Conservation (phyloP, 805 yeast species). For the Ogataea trehalophila region DNA sequence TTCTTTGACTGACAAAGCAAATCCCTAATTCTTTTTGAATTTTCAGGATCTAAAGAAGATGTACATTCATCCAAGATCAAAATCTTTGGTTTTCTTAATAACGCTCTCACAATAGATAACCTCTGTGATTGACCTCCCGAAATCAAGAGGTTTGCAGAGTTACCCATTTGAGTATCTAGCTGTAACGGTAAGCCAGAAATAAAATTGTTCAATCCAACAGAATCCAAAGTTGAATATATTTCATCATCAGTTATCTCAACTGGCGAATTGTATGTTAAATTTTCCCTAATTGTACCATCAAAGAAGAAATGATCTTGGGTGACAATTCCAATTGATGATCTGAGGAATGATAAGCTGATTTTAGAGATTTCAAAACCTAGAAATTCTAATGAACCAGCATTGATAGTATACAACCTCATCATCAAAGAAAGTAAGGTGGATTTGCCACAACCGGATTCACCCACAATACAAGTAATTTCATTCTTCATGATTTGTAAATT, state of each 20-base stretch:
- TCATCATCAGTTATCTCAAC: slow-evolving; percentile 23
- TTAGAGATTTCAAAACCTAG: slow-evolving; percentile 44
- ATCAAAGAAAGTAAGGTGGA: slow-evolving; percentile 65
- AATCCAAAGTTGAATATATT: slow-evolving; percentile 35
- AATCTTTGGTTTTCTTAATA: slow-evolving; percentile 59
- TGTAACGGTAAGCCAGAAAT: slow-evolving; percentile 52
- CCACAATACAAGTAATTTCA: slow-evolving; percentile 64
- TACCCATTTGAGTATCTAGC: slow-evolving; percentile 55
- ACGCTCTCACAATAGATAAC: slow-evolving; percentile 76
- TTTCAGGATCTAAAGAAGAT: slow-evolving; percentile 73
- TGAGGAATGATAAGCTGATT: slow-evolving; percentile 42
- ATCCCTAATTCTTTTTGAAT: slow-evolving; percentile 44
- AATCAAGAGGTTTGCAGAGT: slow-evolving; percentile 38
- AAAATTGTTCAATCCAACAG: slow-evolving; percentile 51
- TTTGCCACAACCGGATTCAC: slow-evolving; percentile 90
- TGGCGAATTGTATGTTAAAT: slow-evolving; percentile 57
- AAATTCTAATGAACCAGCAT: slow-evolving; percentile 34
- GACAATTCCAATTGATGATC: slow-evolving; percentile 60
- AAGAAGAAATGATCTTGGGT: slow-evolving; percentile 71
- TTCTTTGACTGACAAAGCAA: slow-evolving; percentile 37
- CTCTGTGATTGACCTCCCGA: slow-evolving; percentile 94
- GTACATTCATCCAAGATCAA: slow-evolving; percentile 88
- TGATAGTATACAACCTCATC: slow-evolving; percentile 43
- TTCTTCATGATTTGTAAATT: slow-evolving; percentile 39
- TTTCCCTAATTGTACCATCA: slow-evolving; percentile 68